Evolutionary conservation across 2,329 filamentous ascomycete genomes (phyloP), one percentile per base, ranked within the genome.

Genomic region (Botrytis pseudocinerea): DNA sequence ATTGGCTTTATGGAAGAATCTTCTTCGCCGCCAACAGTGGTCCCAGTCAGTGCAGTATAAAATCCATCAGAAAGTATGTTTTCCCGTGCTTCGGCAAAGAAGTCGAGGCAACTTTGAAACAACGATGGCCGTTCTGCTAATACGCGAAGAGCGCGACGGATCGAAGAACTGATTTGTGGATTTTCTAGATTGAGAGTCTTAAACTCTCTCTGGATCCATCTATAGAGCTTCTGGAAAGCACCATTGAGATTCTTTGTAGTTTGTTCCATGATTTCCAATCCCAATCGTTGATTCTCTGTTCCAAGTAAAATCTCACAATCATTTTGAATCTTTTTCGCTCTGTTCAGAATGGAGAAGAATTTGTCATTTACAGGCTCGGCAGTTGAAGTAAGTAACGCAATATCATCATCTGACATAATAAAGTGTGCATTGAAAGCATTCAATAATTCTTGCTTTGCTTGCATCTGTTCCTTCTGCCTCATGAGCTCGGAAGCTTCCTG

Each of bases 121-220:
- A 98, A 85, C 4, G 92, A 91, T 1, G 96, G 96, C 44, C 95
- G 86, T 81, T 98, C 96, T 20, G 96, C 94, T 28, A 99, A 86
- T 18, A 97, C 93, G 66, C 94, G 89, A 57, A 99, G 86, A 35
- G 94, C 94, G 72, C 91, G 89, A 69, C 95, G 89, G 75, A 99
- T 95, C 0, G 93, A 91, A 32, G 91, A 88, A 80, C 92, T 95
- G 81, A 98, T 95, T 78, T 97, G 95, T 0, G 95, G 95, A 77
- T 97, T 97, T 80, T 99, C 96, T 14, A 98, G 87, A 80, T 98
- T 97, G 69, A 98, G 84, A 0, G 91, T 91, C 81, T 95, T 97
- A 83, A 99, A 97, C 78, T 98, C 94, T 74, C 92, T 91, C 81
- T 98, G 95, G 32, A 97, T 91, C 95, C 95, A 99, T 78, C 93